A percentile compares a stretch with the other conserved stretches of the same genome.
These are phyloP conservation scores for Cucumis variabilis DNA, from an alignment of 331 rosid species.

Conservation along the genomic window DNA sequence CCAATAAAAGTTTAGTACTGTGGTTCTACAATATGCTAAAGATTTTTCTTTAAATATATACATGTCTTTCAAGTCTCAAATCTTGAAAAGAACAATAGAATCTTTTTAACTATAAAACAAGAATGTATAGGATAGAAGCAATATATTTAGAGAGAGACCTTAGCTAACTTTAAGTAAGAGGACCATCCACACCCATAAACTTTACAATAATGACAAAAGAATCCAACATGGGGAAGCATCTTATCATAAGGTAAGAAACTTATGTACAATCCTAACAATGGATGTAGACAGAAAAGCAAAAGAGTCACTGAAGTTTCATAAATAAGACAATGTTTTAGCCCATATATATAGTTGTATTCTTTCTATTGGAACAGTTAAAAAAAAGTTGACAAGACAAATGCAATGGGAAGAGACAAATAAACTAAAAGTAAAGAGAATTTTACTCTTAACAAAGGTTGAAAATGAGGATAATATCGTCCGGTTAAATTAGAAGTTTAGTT, in stretches of 20 bases:
- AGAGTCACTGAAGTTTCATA: not conserved
- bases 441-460: not conserved
- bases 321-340: slow-evolving; percentile 8
- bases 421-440: not conserved
- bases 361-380: not conserved
- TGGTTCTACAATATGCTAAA: no score
- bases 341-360: not conserved
- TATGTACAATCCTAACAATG: not conserved
- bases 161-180: not conserved
- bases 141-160: not conserved
- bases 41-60: not conserved
- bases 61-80: not conserved
- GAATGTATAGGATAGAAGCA: slow-evolving; percentile 7
- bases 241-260: not conserved
- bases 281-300: not conserved
- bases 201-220: not conserved
- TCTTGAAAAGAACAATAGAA: not conserved
- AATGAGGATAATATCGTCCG: no score
- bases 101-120: slow-evolving; percentile 12
- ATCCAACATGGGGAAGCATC: not conserved
- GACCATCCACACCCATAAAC: not conserved
- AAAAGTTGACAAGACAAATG: slow-evolving; percentile 1
- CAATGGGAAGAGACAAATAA: slow-evolving; percentile 20
- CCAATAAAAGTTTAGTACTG: no score
- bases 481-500: no score